These are phyloP conservation scores for Aureobasidium sp. DNA, from an alignment of 2,329 filamentous ascomycete species.

Conservation along the genomic window DNA sequence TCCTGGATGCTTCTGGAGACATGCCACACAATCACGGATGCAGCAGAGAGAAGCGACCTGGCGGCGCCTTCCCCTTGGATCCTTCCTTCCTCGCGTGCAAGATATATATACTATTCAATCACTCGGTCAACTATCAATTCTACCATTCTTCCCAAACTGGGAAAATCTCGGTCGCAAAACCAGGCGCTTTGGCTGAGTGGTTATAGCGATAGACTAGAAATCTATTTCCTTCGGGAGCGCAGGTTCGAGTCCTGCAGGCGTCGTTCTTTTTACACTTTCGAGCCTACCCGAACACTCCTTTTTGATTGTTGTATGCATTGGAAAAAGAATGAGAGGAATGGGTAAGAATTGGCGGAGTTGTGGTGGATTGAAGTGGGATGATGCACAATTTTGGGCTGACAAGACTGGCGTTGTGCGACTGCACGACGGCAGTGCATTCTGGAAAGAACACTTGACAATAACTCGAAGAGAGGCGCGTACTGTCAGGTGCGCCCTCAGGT, in stretches of 20 bases:
- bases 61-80: too few species aligned
- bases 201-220: constrained; percentile 11
- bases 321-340: neutral
- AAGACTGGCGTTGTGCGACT: neutral
- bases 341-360: neutral
- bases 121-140: too few species aligned
- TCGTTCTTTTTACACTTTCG: neutral
- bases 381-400: neutral
- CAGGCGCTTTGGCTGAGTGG: constrained; percentile 8
- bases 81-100: too few species aligned
- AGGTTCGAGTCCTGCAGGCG: constrained; percentile 6
- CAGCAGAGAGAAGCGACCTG: too few species aligned
- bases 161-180: too few species aligned
- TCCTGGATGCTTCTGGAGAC: too few species aligned
- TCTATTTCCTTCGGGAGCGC: constrained; percentile 7
- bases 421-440: neutral
- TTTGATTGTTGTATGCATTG: neutral
- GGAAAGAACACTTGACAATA: neutral
- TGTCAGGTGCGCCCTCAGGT: neutral
- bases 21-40: too few species aligned
- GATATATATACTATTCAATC: too few species aligned
- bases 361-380: neutral
- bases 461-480: neutral
- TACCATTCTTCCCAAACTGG: too few species aligned
- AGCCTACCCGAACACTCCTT: neutral